phyloP scores from a whole-genome alignment of 805 yeast genomes.

The Maudiozyma pseudohumilis region DNA sequence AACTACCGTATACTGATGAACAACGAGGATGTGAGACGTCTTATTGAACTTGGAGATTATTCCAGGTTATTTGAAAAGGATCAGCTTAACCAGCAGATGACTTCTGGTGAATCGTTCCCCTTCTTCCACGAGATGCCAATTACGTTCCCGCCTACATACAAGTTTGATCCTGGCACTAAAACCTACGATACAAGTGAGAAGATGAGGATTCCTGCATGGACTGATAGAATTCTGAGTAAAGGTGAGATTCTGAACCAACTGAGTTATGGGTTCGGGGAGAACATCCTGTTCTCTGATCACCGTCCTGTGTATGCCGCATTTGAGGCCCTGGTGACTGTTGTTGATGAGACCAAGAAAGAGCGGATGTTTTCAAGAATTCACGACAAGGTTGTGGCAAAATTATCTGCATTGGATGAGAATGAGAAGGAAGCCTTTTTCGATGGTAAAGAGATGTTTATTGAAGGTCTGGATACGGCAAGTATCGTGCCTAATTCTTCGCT shows the following conservation, averaged over 20 bases:
- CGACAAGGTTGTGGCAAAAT: slow-evolving; percentile 38
- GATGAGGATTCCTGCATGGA: slow-evolving; percentile 94
- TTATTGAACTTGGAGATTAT: slow-evolving; percentile 41
- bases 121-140: slow-evolving; percentile 75
- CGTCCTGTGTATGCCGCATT: slow-evolving; percentile 78
- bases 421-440: slow-evolving; percentile 45
- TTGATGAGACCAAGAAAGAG: slow-evolving; percentile 48
- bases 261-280: slow-evolving; percentile 48
- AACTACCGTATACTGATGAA: slow-evolving; percentile 71
- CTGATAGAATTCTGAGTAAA: slow-evolving; percentile 74
- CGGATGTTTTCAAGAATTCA: slow-evolving; percentile 46
- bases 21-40: slow-evolving; percentile 56
- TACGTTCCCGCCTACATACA: slow-evolving; percentile 83
- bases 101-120: slow-evolving; percentile 66
- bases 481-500: background rate
- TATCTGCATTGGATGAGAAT: slow-evolving; percentile 31
- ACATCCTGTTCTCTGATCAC: slow-evolving; percentile 72
- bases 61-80: slow-evolving; percentile 55
- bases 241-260: slow-evolving; percentile 50
- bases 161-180: slow-evolving; percentile 79
- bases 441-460: slow-evolving; percentile 9
- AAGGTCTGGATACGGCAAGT: slow-evolving; percentile 10
- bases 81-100: slow-evolving; percentile 71
- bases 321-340: slow-evolving; percentile 49
- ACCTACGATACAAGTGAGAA: slow-evolving; percentile 85